Evolutionary conservation across 495 filamentous ascomycete genomes (phyloP).

Genomic region (Arthonia radiata): DNA sequence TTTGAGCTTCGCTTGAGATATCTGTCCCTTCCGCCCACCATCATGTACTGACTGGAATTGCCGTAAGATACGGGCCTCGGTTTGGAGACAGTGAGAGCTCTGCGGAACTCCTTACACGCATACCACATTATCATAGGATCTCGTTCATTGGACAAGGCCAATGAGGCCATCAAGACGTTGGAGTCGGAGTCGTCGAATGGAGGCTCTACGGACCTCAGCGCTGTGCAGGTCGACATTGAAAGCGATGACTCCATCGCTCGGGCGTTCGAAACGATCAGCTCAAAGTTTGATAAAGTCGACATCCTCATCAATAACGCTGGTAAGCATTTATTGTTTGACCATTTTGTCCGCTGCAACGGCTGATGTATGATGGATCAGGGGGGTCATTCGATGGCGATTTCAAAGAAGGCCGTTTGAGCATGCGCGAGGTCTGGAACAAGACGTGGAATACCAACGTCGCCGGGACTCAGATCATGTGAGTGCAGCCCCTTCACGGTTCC

Average conservation of each 20-base stretch:
- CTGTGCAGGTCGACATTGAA: slow-evolving; percentile 24
- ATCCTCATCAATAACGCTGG: slow-evolving; percentile 28
- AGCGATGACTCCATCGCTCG: slow-evolving; percentile 25
- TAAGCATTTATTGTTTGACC: slow-evolving; percentile 1
- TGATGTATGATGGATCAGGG: no score
- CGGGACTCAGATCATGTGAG: slow-evolving; percentile 23
- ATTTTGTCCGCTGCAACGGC: slow-evolving; percentile 10
- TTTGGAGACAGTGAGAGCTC: slow-evolving; percentile 20
- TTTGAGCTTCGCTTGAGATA: no score
- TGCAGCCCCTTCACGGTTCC: no score
- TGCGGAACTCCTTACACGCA: slow-evolving; percentile 14
- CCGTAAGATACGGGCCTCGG: slow-evolving; percentile 25
- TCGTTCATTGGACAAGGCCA: slow-evolving; percentile 19
- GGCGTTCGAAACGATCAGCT: slow-evolving; percentile 13
- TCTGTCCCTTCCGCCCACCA: no score
- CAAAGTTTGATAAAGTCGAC: slow-evolving; percentile 21
- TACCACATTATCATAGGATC: slow-evolving; percentile 25
- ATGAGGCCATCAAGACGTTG: slow-evolving; percentile 15
- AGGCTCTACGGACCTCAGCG: slow-evolving; percentile 12
- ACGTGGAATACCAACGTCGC: slow-evolving; percentile 32
- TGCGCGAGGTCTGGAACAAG: slow-evolving; percentile 22
- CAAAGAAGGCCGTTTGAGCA: slow-evolving; percentile 11
- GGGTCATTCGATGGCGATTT: slow-evolving; percentile 15
- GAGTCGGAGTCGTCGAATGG: slow-evolving; percentile 15
- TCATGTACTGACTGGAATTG: no score